Conservation (phyloP, 75 land plant species). For the Chamaecyparis obtusa region DNA sequence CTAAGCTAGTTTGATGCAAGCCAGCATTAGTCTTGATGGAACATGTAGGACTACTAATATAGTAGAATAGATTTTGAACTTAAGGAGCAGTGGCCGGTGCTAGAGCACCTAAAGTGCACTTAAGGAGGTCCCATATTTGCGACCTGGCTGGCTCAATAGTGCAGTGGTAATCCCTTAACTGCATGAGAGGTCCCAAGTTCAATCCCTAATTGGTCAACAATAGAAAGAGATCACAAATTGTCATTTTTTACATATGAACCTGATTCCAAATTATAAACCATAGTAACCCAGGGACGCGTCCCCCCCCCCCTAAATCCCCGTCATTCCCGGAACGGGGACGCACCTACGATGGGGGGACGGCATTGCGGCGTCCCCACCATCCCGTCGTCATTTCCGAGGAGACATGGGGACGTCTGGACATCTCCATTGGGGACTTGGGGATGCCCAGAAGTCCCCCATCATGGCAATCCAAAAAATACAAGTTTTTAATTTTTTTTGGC, state of each 20-base stretch:
- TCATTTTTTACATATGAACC: background rate
- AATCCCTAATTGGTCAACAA: background rate
- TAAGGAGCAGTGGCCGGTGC: background rate
- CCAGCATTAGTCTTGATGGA: background rate
- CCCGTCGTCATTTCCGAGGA: too few relatives aligned
- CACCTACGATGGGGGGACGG: too few relatives aligned
- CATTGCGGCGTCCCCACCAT: too few relatives aligned
- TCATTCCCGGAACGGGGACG: too few relatives aligned
- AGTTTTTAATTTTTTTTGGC: too few relatives aligned
- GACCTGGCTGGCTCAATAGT: background rate
- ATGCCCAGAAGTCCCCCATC: too few relatives aligned
- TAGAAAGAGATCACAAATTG: background rate
- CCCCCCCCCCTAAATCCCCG: too few relatives aligned
- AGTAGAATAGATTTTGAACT: background rate
- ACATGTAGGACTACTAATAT: background rate
- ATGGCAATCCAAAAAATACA: too few relatives aligned
- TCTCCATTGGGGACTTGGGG: too few relatives aligned
- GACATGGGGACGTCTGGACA: too few relatives aligned
- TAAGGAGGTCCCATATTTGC: background rate
- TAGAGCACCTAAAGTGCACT: background rate
- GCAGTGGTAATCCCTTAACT: background rate
- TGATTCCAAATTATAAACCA: background rate
- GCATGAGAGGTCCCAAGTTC: background rate
- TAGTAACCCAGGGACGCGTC: too few relatives aligned
- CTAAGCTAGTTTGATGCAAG: background rate